phyloP scores from a whole-genome alignment of 371 early-diverging fungal genomes.

The Zopfochytrium polystomum region DNA sequence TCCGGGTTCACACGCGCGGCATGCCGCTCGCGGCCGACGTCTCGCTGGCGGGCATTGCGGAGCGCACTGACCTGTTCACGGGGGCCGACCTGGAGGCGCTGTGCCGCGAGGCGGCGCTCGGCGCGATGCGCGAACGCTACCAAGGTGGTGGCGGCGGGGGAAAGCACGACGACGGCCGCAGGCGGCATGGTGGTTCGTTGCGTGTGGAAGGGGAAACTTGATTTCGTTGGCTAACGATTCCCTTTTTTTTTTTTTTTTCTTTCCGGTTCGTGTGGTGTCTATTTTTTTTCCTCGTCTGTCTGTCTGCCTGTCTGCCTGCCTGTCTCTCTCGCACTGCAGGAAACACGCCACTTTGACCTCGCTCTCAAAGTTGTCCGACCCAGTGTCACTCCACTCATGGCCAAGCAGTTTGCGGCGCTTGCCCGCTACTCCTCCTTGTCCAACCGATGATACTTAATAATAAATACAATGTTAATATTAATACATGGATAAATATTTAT shows the following conservation, averaged over 20 bases:
- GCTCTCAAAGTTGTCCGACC: background rate
- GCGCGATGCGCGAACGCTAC: conserved; percentile 54
- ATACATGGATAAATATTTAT: background rate
- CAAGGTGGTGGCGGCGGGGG: conserved; percentile 30
- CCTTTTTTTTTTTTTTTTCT: too few relatives aligned
- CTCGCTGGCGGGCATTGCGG: conserved; percentile 66
- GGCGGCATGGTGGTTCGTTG: too few relatives aligned
- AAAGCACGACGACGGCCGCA: too few relatives aligned
- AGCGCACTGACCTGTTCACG: conserved; percentile 78
- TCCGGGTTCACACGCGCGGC: conserved; percentile 76
- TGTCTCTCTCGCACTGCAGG: background rate
- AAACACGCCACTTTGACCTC: background rate
- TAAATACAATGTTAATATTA: background rate
- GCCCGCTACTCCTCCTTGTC: background rate
- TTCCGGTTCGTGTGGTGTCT: background rate
- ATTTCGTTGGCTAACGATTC: too few relatives aligned
- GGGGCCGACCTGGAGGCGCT: conserved; percentile 97
- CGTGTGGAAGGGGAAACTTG: too few relatives aligned
- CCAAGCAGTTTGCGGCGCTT: background rate
- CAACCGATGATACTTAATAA: background rate
- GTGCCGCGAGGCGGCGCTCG: conserved; percentile 94
- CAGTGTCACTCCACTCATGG: background rate
- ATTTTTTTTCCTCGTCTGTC: background rate
- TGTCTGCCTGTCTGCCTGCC: background rate
- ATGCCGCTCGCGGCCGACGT: conserved; percentile 74